phyloP scores from a whole-genome alignment of 2,329 filamentous ascomycete species.

The Talaromyces amestolkiae region DNA sequence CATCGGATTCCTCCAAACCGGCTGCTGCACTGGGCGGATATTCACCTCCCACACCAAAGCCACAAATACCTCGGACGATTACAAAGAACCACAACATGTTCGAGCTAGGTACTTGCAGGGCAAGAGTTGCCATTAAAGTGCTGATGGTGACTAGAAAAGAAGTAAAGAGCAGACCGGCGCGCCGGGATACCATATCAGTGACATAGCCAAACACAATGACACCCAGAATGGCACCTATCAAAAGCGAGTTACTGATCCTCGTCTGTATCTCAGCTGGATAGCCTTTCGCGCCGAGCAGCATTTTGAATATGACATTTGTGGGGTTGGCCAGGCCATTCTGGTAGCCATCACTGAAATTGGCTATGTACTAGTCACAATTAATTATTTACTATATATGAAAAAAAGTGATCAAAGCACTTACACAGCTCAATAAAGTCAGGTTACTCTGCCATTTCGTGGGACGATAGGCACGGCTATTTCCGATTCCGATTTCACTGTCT shows the following conservation, averaged over 20 bases:
- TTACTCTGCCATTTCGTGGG: constrained; percentile 30
- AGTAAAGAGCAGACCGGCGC: constrained; percentile 29
- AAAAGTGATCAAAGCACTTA: constrained; percentile 20
- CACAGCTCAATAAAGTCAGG: constrained; percentile 31
- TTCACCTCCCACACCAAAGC: constrained; percentile 40
- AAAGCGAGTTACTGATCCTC: constrained; percentile 31
- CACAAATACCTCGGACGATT: constrained; percentile 37
- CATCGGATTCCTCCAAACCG: constrained; percentile 36
- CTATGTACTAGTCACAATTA: constrained; percentile 26
- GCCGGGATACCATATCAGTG: constrained; percentile 31
- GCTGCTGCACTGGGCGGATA: constrained; percentile 40
- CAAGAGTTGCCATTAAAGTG: constrained; percentile 38
- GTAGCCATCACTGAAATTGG: constrained; percentile 35
- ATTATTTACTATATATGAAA: neutral
- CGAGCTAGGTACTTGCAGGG: constrained; percentile 34
- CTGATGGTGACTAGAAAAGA: constrained; percentile 29
- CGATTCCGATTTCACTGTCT: neutral
- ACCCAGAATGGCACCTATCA: constrained; percentile 32
- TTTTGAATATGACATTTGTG: constrained; percentile 34
- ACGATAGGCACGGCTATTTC: constrained; percentile 18
- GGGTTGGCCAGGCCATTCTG: constrained; percentile 33
- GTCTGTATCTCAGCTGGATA: constrained; percentile 32
- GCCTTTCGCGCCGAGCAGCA: constrained; percentile 24
- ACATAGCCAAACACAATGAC: constrained; percentile 29
- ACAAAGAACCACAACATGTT: constrained; percentile 42